phyloP scores from a whole-genome alignment of 2,329 filamentous ascomycete species.

The Paecilomyces niveus region DNA sequence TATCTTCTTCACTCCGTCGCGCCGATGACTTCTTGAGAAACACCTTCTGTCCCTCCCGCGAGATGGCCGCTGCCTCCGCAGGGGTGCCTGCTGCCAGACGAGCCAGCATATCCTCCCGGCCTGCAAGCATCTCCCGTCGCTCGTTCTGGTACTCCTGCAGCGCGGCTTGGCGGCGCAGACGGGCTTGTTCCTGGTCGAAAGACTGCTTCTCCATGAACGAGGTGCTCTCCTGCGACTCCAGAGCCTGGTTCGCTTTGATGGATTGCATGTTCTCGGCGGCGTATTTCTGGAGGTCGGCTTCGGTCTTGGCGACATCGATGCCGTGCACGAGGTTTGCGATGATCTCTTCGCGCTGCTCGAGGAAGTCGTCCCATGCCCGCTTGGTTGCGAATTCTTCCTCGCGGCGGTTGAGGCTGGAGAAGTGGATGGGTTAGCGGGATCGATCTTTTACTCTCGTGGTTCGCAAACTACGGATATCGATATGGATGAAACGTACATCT shows the following conservation, averaged over 20 bases:
- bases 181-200: constrained; percentile 60
- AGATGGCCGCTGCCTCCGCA: constrained; percentile 51
- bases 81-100: constrained; percentile 56
- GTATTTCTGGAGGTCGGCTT: constrained; percentile 58
- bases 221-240: constrained; percentile 41
- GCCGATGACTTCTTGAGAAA: constrained; percentile 66
- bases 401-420: constrained; percentile 69
- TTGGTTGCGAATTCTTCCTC: constrained; percentile 88
- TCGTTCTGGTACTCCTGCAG: constrained; percentile 65
- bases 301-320: constrained; percentile 58
- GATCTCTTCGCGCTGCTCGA: constrained; percentile 84
- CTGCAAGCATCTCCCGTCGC: constrained; percentile 54
- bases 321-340: constrained; percentile 80
- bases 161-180: constrained; percentile 56
- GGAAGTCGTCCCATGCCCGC: constrained; percentile 82
- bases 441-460: not conserved
- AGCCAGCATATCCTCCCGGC: constrained; percentile 62
- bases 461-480: not conserved
- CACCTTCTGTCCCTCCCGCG: constrained; percentile 50
- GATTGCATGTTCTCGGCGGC: constrained; percentile 61
- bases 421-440: not conserved
- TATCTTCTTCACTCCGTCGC: constrained; percentile 47
- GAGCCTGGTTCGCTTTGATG: constrained; percentile 45
- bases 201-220: constrained; percentile 41
- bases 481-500: constrained; percentile 33